Evolutionary conservation across 768 basidiomycete genomes (phyloP).

Genomic region (Mrakia blollopis): DNA sequence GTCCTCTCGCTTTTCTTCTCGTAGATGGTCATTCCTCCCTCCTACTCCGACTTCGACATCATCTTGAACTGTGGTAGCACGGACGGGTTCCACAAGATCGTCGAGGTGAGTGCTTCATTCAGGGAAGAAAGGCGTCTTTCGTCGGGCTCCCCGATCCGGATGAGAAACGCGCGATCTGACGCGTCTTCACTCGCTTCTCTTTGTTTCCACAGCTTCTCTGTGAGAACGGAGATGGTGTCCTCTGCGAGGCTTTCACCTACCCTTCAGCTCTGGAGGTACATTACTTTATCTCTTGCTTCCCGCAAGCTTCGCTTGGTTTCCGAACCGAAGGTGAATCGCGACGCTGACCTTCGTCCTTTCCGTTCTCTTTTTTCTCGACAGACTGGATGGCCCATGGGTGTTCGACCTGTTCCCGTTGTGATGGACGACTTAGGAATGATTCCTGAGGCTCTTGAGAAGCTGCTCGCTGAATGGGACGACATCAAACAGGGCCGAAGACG

Average conservation of each 20-base stretch:
- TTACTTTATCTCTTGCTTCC: neutral
- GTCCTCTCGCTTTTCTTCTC: neutral
- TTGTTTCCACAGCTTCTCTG: conserved; percentile 27
- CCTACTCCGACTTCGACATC: conserved; percentile 31
- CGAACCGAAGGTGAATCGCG: too few species aligned
- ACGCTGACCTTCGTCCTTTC: neutral
- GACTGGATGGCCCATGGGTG: conserved; percentile 32
- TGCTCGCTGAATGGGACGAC: conserved; percentile 51
- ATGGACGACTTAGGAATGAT: conserved; percentile 37
- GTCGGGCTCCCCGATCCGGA: neutral
- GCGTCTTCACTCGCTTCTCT: conserved; percentile 1
- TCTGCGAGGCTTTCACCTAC: conserved; percentile 32
- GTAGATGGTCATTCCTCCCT: conserved; percentile 23
- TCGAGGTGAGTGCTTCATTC: neutral
- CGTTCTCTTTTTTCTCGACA: neutral
- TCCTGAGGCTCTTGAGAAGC: conserved; percentile 51
- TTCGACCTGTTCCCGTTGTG: conserved; percentile 30
- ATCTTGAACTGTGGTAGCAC: conserved; percentile 32
- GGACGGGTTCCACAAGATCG: conserved; percentile 31
- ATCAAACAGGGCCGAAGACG: conserved; percentile 47
- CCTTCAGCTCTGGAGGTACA: conserved; percentile 32
- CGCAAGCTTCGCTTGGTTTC: neutral
- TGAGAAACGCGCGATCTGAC: neutral
- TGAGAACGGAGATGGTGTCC: conserved; percentile 31
- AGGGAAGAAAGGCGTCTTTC: neutral